Base-by-base conservation (phyloP, 495 filamentous ascomycete species). In the Lepidopterella palustris region DNA sequence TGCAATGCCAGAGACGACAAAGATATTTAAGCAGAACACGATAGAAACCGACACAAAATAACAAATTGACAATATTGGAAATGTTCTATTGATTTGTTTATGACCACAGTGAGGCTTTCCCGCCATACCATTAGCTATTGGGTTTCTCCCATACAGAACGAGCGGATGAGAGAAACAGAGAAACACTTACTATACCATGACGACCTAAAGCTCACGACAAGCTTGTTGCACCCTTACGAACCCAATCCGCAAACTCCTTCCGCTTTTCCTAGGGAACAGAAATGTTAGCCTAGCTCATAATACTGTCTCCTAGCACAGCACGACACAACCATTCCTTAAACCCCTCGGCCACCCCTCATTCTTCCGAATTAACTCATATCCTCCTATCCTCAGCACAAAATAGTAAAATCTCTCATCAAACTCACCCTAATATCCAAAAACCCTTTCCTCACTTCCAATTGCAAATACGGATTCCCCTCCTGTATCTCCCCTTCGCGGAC, bases 401-500 rank as follows among this genome's bases (percentile, higher is more conserved):
- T 23, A 18, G 13, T n/a, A 39, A n/a, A n/a, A n/a, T n/a, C n/a
- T n/a, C n/a, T n/a, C n/a, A n/a, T n/a, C 31, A 35, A 42, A 66
- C 68, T 58, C 55, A 69, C 70, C 63, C 75, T 68, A 35, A 76
- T 63, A 72, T 77, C 75, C 72, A 67, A 66, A 58, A 77, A 77
- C 25, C 74, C 75, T 15, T 50, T 57, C 61, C 75, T 57, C 40
- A 71, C 67, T 58, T 77, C 74, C 40, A 75, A 49, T 23, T 53
- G 66, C 40, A 29, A 52, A 64, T 65, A 77, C 50, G 74, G 73
- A 63, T 76, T 74, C 2, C 73, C 71, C 32, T 59, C 59, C 40
- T 55, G 58, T 24, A 67, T 70, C 57, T 62, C 62, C 27, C 68
- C 54, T 32, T 64, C 68, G 55, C 58, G 29, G 39, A 55, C 57